phyloP scores from a whole-genome alignment of 2,329 filamentous ascomycete genomes.

The Fusarium nanum region DNA sequence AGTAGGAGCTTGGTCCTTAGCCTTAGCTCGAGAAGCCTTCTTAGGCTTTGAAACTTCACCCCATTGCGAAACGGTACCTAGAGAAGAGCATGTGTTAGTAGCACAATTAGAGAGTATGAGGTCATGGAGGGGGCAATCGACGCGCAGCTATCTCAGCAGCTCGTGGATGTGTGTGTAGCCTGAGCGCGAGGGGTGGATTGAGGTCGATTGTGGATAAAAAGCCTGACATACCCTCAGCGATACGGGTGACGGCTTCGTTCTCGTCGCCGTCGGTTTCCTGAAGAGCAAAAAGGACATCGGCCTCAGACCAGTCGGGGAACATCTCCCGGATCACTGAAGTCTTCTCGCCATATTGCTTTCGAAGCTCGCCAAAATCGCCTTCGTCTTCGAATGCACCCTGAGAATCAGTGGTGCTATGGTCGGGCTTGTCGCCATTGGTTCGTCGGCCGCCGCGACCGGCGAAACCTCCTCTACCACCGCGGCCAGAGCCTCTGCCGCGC shows the following conservation, averaged over 20 bases:
- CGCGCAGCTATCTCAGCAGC: slow-evolving; percentile 14
- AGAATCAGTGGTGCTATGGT: slow-evolving; percentile 68
- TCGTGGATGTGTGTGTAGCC: slow-evolving; percentile 24
- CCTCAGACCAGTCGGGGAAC: slow-evolving; percentile 95
- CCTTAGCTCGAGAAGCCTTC: slow-evolving; percentile 81
- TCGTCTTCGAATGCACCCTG: slow-evolving; percentile 77
- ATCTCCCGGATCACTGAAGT: slow-evolving; percentile 88
- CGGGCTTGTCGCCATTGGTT: slow-evolving; percentile 77
- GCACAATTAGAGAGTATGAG: slow-evolving; percentile 4
- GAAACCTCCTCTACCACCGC: slow-evolving; percentile 85
- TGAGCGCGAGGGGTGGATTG: slow-evolving; percentile 30
- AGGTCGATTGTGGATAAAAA: slow-evolving; percentile 22
- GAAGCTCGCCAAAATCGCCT: slow-evolving; percentile 90
- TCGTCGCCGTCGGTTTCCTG: slow-evolving; percentile 88
- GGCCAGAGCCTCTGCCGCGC: slow-evolving; percentile 90
- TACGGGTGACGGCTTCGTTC: slow-evolving; percentile 78
- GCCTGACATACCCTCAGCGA: slow-evolving; percentile 75
- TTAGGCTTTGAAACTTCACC: slow-evolving; percentile 84
- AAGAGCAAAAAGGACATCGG: slow-evolving; percentile 91
- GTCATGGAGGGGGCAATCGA: slow-evolving; percentile 1
- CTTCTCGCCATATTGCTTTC: slow-evolving; percentile 86
- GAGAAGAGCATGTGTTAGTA: slow-evolving; percentile 46
- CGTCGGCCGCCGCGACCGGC: slow-evolving; percentile 77
- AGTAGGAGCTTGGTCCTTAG: slow-evolving; percentile 69
- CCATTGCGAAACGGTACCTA: slow-evolving; percentile 85